Evolutionary conservation across 805 yeast genomes (phyloP), one percentile per base, ranked within the genome.

Genomic region (Grigorovia humatica): DNA sequence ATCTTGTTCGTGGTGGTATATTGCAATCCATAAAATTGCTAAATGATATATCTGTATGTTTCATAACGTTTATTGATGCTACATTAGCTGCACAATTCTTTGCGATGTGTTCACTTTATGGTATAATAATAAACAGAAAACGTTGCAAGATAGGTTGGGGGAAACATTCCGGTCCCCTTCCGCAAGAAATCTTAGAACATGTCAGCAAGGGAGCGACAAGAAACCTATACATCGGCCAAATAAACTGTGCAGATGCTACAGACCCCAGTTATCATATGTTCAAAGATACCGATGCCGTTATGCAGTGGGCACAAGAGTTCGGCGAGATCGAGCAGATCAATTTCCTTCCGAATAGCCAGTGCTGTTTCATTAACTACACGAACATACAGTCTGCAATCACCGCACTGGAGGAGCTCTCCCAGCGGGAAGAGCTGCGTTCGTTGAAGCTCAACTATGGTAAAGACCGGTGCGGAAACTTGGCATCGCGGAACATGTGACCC

Each of bases 131-230:
- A 54, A 95, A 87, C 64, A 84, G 83, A 65, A 78, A 95, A 61
- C 78, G 90, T 61, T 84, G 91, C 58, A 88, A 87, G 66, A 89
- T 91, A 52, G 96, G 97, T 19, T 91, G 99, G 98, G 99, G 98
- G 47, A 90, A 88, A 69, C 96, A 91, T 65, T 83, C 95, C 6
- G 98, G 98, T 11, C 89, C 96, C 1, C 74, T 91, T 56, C 83
- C 95, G 11, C 85, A 87, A 58, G 89, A 95, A 2, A 76, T 91
- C 52, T 85, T 90, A 8, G 72, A 86, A 52, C 97, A 97, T 0
- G 96, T 90, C 27, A 82, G 93, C 20, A 85, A 87, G 56, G 98
- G 98, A 43, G 98, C 97, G 0, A 82, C 93, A 19, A 80, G 99
- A 69, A 91, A 93, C 63, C 87, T 91, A 46, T 91, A 93, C 68